Evolutionary conservation across 805 yeast genomes (phyloP).

Genomic region (Yarrowia divulgata): DNA sequence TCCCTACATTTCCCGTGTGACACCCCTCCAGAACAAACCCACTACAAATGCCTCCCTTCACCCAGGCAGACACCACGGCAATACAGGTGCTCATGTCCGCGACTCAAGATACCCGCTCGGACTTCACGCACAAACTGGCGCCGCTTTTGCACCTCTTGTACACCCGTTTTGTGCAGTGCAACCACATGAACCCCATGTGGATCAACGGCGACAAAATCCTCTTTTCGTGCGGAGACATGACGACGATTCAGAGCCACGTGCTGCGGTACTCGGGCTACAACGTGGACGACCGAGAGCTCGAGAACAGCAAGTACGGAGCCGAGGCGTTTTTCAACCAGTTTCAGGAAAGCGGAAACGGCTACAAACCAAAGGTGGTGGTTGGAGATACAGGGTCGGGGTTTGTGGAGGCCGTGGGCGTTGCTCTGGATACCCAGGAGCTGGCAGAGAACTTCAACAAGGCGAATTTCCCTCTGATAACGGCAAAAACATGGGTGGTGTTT

Average conservation of each 20-base stretch:
- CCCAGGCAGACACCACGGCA: conserved; percentile 19
- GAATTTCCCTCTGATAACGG: conserved; percentile 24
- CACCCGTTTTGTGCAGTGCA: conserved; percentile 31
- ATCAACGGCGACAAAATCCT: conserved; percentile 33
- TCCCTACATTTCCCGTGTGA: not conserved
- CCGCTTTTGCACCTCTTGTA: conserved; percentile 25
- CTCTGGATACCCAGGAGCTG: conserved; percentile 27
- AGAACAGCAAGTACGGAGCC: conserved; percentile 3
- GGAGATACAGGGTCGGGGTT: conserved; percentile 35
- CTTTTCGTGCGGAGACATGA: conserved; percentile 35
- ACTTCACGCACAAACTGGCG: conserved; percentile 15
- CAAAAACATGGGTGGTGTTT: conserved; percentile 33
- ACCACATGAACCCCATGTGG: conserved; percentile 39
- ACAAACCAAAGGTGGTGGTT: conserved; percentile 34
- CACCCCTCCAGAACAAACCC: not conserved
- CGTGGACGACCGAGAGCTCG: conserved; percentile 29
- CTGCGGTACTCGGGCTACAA: conserved; percentile 22
- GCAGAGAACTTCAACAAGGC: conserved; percentile 34
- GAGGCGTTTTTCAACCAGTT: conserved; percentile 39
- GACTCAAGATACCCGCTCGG: conserved; percentile 25
- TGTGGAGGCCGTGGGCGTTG: conserved; percentile 39
- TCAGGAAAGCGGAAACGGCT: conserved; percentile 25
- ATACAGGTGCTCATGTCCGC: conserved; percentile 16
- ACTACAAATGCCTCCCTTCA: conserved; percentile 18
- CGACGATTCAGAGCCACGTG: conserved; percentile 32